Evolutionary conservation across 139 green algal species (phyloP).

Genomic region (Coelastrella sp.): DNA sequence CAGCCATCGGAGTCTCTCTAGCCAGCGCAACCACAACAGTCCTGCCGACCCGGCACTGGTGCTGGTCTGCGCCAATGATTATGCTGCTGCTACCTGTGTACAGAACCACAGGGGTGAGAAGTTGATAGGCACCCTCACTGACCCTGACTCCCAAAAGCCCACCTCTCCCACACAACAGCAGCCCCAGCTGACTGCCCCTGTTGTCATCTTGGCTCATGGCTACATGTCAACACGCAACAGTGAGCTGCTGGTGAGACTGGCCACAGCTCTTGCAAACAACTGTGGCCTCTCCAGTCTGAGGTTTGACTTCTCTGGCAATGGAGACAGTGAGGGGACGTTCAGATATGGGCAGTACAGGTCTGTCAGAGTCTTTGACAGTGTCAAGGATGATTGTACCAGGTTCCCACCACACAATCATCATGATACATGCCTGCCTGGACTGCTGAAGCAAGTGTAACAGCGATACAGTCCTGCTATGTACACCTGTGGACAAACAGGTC

Average conservation of each 20-base stretch:
- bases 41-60: too few relatives aligned
- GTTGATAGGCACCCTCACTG: constrained; percentile 6
- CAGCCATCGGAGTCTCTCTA: too few relatives aligned
- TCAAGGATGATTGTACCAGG: too few relatives aligned
- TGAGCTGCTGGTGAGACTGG: constrained; percentile 43
- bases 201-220: constrained; percentile 37
- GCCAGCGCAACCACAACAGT: too few relatives aligned
- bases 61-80: not conserved
- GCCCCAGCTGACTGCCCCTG: too few relatives aligned
- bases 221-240: constrained; percentile 45
- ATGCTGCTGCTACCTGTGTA: not conserved
- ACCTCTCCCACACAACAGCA: not conserved
- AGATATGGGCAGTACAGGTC: constrained; percentile 46
- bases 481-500: too few relatives aligned
- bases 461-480: too few relatives aligned
- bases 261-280: constrained; percentile 4
- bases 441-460: too few relatives aligned
- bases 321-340: constrained; percentile 26
- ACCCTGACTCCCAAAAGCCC: not conserved
- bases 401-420: too few relatives aligned
- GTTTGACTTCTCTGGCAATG: constrained; percentile 49
- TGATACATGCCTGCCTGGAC: too few relatives aligned
- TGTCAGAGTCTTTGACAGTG: too few relatives aligned
- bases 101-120: constrained; percentile 32
- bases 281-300: constrained; percentile 33